Evolutionary conservation across 2,329 filamentous ascomycete species (phyloP).

Genomic region (Aotearoamyces nothofagi): DNA sequence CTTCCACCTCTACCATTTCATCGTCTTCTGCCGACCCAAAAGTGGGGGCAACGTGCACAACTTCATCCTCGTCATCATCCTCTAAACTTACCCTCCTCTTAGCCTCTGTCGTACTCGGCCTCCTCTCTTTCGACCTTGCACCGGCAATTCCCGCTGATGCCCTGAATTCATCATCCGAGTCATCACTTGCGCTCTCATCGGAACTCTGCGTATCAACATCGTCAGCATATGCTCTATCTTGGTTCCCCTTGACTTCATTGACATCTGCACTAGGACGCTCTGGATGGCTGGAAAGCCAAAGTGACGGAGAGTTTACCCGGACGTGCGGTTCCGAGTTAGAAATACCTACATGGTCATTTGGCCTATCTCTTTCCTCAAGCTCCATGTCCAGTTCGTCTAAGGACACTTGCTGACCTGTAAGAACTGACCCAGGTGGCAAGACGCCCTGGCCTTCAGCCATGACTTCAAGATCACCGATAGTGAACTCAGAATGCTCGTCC

Average conservation of each 20-base stretch:
- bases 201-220: conserved; percentile 10
- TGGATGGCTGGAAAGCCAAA: conserved; percentile 14
- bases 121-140: conserved; percentile 5
- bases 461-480: conserved; percentile 15
- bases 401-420: conserved; percentile 6
- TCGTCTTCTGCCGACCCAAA: conserved; percentile 9
- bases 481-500: conserved; percentile 13
- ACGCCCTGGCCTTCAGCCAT: conserved; percentile 14
- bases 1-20: conserved; percentile 15
- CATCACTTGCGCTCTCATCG: conserved; percentile 11
- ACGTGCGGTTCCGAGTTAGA: conserved; percentile 4
- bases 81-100: conserved; percentile 19
- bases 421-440: conserved; percentile 5
- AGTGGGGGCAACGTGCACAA: conserved; percentile 13
- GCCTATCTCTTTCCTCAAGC: neutral
- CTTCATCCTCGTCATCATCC: conserved; percentile 18
- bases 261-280: conserved; percentile 2
- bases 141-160: conserved; percentile 2
- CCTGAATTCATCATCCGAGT: conserved; percentile 5
- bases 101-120: conserved; percentile 18
- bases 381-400: conserved; percentile 3
- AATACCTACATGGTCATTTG: conserved; percentile 14
- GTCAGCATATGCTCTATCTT: conserved; percentile 9
- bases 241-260: conserved; percentile 1
- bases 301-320: conserved; percentile 10